A percentile compares a stretch with the other conserved stretches of the same genome.
Evolutionary conservation across 441 rosid genomes (phyloP).

Genomic region (Syzygium syzygioides): DNA sequence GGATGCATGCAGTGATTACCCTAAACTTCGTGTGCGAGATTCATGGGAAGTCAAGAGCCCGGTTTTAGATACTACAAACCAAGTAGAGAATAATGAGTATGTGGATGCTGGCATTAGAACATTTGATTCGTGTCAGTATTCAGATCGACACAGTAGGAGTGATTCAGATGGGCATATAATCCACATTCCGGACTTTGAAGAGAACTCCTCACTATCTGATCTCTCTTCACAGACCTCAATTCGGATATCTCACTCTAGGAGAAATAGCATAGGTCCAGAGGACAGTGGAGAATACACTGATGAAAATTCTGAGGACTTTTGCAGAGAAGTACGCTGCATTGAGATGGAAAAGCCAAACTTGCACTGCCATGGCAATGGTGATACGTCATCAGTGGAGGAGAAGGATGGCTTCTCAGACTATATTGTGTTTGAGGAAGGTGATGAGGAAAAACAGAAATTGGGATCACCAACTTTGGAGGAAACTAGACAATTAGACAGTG

Average conservation of each 20-base stretch:
- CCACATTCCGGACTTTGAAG: slow-evolving; percentile 48
- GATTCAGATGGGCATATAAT: slow-evolving; percentile 53
- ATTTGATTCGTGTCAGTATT: slow-evolving; percentile 42
- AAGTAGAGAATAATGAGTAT: slow-evolving; percentile 18
- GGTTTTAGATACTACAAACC: slow-evolving; percentile 30
- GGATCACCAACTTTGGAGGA: slow-evolving; percentile 23
- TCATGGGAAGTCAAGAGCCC: slow-evolving; percentile 59
- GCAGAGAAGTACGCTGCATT: slow-evolving; percentile 60
- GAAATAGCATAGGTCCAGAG: slow-evolving; percentile 18
- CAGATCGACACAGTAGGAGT: slow-evolving; percentile 42
- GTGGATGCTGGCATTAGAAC: slow-evolving; percentile 27
- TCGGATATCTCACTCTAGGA: slow-evolving; percentile 22
- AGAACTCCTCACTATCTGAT: slow-evolving; percentile 26
- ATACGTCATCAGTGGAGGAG: slow-evolving; percentile 25
- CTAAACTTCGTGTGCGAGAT: slow-evolving; percentile 62
- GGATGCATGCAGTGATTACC: slow-evolving; percentile 51
- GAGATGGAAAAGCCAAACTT: slow-evolving; percentile 34
- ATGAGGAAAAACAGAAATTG: slow-evolving; percentile 24
- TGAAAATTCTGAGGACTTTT: slow-evolving; percentile 37
- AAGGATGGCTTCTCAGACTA: slow-evolving; percentile 20
- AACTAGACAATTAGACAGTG: slow-evolving; percentile 14
- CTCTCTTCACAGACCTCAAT: slow-evolving; percentile 33
- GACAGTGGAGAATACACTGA: slow-evolving; percentile 36
- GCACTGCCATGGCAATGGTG: slow-evolving; percentile 18
- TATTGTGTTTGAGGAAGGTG: slow-evolving; percentile 31